Percentiles rank a stretch among this genome's conserved stretches.
phyloP scores from a whole-genome alignment of 2,329 filamentous ascomycete genomes.

The Ceratocystis alfenasii region DNA sequence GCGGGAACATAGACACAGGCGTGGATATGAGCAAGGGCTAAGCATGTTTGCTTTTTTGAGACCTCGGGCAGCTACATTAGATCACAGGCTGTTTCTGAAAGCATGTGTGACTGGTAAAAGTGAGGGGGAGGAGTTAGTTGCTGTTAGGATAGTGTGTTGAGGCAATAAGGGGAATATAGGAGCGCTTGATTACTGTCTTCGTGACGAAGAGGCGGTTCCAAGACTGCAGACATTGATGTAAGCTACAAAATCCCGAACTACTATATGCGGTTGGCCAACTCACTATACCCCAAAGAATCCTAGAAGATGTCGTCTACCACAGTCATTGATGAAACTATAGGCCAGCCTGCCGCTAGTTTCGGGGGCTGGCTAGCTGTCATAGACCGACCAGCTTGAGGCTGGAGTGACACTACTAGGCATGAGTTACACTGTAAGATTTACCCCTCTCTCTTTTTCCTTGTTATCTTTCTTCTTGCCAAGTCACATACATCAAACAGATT shows the following conservation, averaged over 20 bases:
- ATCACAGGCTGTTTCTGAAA: background rate
- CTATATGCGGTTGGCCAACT: too few species aligned
- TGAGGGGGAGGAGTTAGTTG: background rate
- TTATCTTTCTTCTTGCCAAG: background rate
- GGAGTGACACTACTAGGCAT: background rate
- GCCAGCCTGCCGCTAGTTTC: background rate
- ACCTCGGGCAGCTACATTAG: background rate
- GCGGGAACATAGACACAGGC: background rate
- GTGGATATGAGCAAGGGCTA: background rate
- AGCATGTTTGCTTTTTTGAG: background rate
- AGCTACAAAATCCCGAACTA: too few species aligned
- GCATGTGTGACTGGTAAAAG: background rate
- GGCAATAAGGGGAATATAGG: too few species aligned
- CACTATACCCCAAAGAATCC: too few species aligned
- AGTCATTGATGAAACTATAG: background rate
- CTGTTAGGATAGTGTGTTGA: background rate
- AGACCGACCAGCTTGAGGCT: background rate
- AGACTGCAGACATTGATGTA: too few species aligned
- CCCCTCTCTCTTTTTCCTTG: background rate
- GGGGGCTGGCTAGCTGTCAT: background rate
- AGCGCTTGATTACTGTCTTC: too few species aligned
- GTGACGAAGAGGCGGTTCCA: too few species aligned
- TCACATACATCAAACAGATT: background rate
- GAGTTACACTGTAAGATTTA: background rate
- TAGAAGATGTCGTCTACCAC: background rate